phyloP scores from a whole-genome alignment of 1,284 basidiomycete genomes.

The Cystobasidium pallidum region DNA sequence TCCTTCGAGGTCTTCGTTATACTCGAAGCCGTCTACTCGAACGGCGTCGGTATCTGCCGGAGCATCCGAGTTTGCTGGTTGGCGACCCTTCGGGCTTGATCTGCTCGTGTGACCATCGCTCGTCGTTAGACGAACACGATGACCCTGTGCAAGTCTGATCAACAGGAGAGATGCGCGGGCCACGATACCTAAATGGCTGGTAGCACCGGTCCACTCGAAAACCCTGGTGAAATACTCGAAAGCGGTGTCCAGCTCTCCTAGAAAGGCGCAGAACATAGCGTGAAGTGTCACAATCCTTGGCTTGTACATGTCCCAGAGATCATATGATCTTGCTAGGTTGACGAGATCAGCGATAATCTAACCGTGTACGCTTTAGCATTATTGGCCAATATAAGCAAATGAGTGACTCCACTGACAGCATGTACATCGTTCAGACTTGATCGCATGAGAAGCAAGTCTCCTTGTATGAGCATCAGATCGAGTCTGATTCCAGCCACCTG shows the following conservation, averaged over 20 bases:
- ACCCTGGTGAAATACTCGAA: conserved; percentile 11
- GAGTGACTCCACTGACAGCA: conserved; percentile 5
- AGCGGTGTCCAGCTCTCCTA: conserved; percentile 14
- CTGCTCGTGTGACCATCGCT: conserved; percentile 22
- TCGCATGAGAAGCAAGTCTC: conserved; percentile 34
- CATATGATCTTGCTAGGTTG: conserved; percentile 6
- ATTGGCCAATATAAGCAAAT: background rate
- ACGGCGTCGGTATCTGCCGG: background rate
- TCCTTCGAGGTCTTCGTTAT: conserved; percentile 21
- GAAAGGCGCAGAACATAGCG: conserved; percentile 17
- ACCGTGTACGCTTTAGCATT: background rate
- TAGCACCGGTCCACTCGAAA: background rate
- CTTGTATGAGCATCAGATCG: conserved; percentile 31
- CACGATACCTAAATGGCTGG: conserved; percentile 22
- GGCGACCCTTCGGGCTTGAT: background rate
- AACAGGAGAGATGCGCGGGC: conserved; percentile 28
- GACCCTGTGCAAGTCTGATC: conserved; percentile 22
- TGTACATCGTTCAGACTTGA: conserved; percentile 23
- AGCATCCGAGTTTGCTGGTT: background rate
- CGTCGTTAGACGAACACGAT: background rate
- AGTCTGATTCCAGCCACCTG: conserved; percentile 3
- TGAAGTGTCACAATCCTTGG: conserved; percentile 11
- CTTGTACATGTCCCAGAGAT: conserved; percentile 30
- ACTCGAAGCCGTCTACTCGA: background rate
- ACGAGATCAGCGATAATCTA: conserved; percentile 30